A percentile compares a stretch with the other conserved stretches of the same genome.
Evolutionary conservation across 192 early-diverging fungal genomes (phyloP).

Genomic region (Podila clonocystis): DNA sequence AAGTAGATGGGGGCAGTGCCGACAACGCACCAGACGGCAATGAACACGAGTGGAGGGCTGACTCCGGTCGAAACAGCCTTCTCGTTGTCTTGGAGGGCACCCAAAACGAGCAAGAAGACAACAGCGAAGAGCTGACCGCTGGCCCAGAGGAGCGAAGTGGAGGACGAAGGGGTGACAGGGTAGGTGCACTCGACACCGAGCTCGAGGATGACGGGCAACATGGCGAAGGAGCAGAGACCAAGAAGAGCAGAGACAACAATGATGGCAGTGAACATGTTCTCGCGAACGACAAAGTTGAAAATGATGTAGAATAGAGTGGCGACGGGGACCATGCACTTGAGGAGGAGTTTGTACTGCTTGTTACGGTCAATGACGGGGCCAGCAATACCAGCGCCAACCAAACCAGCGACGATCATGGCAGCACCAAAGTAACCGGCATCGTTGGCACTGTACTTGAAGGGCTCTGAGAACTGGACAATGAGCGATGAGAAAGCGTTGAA

Average conservation of each 20-base stretch:
- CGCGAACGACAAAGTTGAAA: slow-evolving; percentile 57
- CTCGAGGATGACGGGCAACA: slow-evolving; percentile 47
- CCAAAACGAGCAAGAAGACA: slow-evolving; percentile 33
- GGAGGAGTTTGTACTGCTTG: slow-evolving; percentile 58
- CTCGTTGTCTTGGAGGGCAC: slow-evolving; percentile 18
- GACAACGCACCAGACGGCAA: slow-evolving; percentile 32
- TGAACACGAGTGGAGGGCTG: slow-evolving; percentile 45
- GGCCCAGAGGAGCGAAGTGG: slow-evolving; percentile 46
- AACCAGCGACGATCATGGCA: slow-evolving; percentile 64
- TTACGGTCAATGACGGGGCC: slow-evolving; percentile 64
- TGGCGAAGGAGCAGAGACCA: slow-evolving; percentile 42
- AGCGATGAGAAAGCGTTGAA: slow-evolving; percentile 59
- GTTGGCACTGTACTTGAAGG: slow-evolving; percentile 54
- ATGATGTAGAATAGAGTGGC: slow-evolving; percentile 55
- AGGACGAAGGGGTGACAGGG: slow-evolving; percentile 47
- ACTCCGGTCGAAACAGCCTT: slow-evolving; percentile 13
- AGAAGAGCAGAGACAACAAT: slow-evolving; percentile 35
- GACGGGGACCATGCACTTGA: slow-evolving; percentile 57
- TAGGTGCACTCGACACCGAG: slow-evolving; percentile 52
- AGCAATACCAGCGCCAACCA: slow-evolving; percentile 63
- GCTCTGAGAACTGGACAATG: slow-evolving; percentile 55
- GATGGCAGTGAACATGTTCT: slow-evolving; percentile 34
- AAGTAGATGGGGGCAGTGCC: slow-evolving; percentile 36
- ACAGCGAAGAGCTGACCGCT: slow-evolving; percentile 47
- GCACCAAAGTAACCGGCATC: slow-evolving; percentile 67